Evolutionary conservation across 768 basidiomycete species (phyloP), one percentile per base, ranked within the genome.

Genomic region (Lenzites betulinus): DNA sequence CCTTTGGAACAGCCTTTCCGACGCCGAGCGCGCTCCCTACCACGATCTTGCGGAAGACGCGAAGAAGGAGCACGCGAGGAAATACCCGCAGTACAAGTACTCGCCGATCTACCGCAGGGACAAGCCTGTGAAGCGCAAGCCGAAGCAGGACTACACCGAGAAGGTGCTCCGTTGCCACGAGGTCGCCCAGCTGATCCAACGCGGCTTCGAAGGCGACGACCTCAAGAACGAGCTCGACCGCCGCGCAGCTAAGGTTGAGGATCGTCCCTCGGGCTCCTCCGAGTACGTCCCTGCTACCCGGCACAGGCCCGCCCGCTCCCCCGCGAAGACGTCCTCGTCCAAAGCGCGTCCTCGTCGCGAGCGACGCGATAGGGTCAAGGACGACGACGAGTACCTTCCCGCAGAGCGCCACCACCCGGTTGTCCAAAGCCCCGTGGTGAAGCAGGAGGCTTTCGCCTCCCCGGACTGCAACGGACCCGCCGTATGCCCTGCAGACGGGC

Each of bases 21-120:
- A 72, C 0, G 77, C 75, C 23, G 79, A 84, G 66, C 82, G 79
- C 53, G 73, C 69, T 6, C 74, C 70, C 20, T 89, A 81, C 78
- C 70, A 76, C 38, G 68, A 66, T 16, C 67, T 75, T 67, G 88
- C 88, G 2, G 77, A 75, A 16, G 69, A 78, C 52, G 82, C 74
- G 26, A 79, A 83, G 58, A 66, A 64, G 4, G 72, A 76, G 50
- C 87, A 89, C 63, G 78, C 77, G 28, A 63, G 70, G 64, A 72
- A 74, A 43, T 78, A 88, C 63, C 87, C 89, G 2, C 75, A 81
- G 61, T 89, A 88, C 73, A 84, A 82, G 69, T 89, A 87, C 63
- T 77, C 79, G 28, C 87, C 88, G n/a, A 69, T 69, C 12, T 74
- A 74, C 54, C 70, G 67, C 50, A 72, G 69, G 49, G 70, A 55